Percentiles rank a stretch among this genome's conserved stretches.
phyloP scores from a whole-genome alignment of 345 rosid species.

The Eucalyptus virginea region DNA sequence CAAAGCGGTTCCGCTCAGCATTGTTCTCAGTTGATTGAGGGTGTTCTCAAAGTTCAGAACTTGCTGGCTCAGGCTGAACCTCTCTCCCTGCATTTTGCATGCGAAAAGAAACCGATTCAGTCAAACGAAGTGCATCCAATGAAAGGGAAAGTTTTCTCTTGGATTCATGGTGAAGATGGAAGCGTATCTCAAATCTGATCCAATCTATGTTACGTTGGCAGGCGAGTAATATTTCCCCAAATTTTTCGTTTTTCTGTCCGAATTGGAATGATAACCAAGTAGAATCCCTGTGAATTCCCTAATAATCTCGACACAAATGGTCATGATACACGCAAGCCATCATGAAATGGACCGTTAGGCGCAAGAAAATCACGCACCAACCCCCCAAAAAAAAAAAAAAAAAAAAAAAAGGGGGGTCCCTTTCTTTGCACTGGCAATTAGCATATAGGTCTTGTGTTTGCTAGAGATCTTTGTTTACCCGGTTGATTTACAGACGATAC shows the following conservation, averaged over 20 bases:
- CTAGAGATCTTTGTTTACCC: neutral
- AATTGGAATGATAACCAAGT: neutral
- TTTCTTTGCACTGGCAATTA: neutral
- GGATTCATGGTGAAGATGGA: neutral
- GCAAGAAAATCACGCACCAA: neutral
- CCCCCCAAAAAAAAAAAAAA: too few relatives aligned
- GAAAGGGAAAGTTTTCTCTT: neutral
- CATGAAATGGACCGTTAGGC: neutral
- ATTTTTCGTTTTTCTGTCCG: neutral
- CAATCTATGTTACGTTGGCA: neutral
- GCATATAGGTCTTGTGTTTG: neutral
- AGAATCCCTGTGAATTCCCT: neutral
- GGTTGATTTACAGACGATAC: neutral
- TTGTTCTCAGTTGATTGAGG: slow-evolving; percentile 35
- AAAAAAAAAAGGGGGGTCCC: neutral
- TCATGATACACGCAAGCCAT: neutral
- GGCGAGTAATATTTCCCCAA: neutral
- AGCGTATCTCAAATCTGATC: neutral
- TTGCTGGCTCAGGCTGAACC: slow-evolving; percentile 58
- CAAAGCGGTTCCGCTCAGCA: slow-evolving; percentile 32
- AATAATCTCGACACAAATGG: neutral
- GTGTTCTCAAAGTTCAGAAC: slow-evolving; percentile 53
- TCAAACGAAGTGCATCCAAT: neutral
- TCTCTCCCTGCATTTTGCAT: slow-evolving; percentile 26
- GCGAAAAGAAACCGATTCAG: neutral